These are phyloP conservation scores for Auricularia cornea DNA, from an alignment of 768 basidiomycete genomes.

Conservation along the genomic window DNA sequence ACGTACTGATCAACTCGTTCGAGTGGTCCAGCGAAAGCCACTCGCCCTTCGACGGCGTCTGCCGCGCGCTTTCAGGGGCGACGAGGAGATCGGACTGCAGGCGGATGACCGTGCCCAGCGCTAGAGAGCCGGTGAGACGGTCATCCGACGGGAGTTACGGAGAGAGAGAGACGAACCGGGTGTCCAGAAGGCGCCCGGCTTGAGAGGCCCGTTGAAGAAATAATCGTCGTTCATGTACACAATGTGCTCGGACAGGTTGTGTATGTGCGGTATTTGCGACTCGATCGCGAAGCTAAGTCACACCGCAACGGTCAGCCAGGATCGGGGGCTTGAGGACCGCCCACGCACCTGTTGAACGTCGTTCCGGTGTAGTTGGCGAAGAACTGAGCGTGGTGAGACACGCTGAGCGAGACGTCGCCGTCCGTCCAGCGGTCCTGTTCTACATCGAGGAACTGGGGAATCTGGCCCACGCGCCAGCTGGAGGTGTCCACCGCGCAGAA, in stretches of 20 bases:
- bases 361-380: constrained; percentile 15
- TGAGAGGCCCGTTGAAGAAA: constrained; percentile 24
- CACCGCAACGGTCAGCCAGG: not conserved
- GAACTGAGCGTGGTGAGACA: constrained; percentile 26
- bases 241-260: constrained; percentile 24
- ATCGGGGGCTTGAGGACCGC: not conserved
- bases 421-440: constrained; percentile 16
- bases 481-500: not conserved
- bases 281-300: constrained; percentile 27
- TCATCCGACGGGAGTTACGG: not conserved
- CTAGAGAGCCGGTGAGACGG: not conserved
- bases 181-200: constrained; percentile 27
- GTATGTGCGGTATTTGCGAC: constrained; percentile 24
- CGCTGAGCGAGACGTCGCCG: constrained; percentile 19
- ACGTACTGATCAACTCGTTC: constrained; percentile 11
- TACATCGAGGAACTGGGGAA: constrained; percentile 33
- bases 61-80: not conserved
- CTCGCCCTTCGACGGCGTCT: constrained; percentile 9
- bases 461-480: constrained; percentile 25
- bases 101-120: constrained; percentile 17
- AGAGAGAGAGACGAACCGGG: not conserved
- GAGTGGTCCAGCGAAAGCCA: constrained; percentile 15
- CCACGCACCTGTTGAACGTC: constrained; percentile 26
- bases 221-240: constrained; percentile 32
- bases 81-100: constrained; percentile 15